Evolutionary conservation across 148 eudicot genomes (phyloP), one percentile per base, ranked within the genome.

Genomic region (Cornus kousa): DNA sequence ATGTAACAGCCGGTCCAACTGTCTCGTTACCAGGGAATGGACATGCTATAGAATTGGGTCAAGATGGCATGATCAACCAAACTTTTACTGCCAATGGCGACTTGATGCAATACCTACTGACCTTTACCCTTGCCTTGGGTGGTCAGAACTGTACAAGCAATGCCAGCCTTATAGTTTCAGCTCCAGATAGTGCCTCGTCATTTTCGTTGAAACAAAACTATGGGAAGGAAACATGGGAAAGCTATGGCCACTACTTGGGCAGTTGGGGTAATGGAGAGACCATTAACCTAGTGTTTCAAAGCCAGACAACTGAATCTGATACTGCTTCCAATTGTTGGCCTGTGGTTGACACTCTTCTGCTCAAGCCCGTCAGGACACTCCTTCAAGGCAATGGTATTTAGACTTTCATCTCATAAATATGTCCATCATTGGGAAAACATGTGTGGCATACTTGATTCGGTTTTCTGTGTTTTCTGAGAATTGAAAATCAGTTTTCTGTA

Each of bases 151-250:
- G 80, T 69, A 39, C 35, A 8, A 53, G 67, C 19, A 76, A 76
- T 55, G 83, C 64, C 19, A 81, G 83, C 77, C 72, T 81, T 19
- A 37, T 81, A 57, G 68, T 81, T 66, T 81, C 83, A 10, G 83
- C 80, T 17, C 83, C 77, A 9, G 83, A 81, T 67, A 81, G 80
- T 70, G 53, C 53, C 8, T 74, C 68, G 3, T 32, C 16, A 19
- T 76, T 71, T 50, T 76, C 79, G 19, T 32, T 28, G 5, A 62
- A n/a, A 20, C 23, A 14, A 14, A 60, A 62, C 4, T 82, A 78
- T 69, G 71, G 81, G 31, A 74, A 74, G 39, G 70, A 74, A 33
- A 16, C 70, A 23, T 69, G 74, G 79, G 81, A 78, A 68, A 73
- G 79, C 37, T 72, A 77, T 66, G 80, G 83, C 43, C 77, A 19